Base-by-base conservation (phyloP, 1,284 basidiomycete genomes). In the Clitocybe nebularis region DNA sequence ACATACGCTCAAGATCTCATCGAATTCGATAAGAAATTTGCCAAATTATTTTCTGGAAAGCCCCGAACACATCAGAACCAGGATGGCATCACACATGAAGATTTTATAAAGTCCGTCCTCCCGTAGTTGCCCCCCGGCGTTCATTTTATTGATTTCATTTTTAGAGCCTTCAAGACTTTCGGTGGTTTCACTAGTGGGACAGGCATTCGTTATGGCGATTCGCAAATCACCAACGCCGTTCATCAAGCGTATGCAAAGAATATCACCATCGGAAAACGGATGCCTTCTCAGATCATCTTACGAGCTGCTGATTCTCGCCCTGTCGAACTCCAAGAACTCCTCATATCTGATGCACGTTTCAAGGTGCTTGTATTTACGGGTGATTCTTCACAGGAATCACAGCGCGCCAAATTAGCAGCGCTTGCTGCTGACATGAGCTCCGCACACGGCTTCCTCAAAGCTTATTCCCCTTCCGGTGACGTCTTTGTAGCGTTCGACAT, bases 1-100 rank as follows among this genome's bases (percentile, higher is more conserved):
- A 77, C 79, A 59, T 90, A 83, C 51, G 89, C 86, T 0, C 77
- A 86, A 59, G 84, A 91, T 50, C 71, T 93, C 41, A 92, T 93
- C 52, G 60, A 77, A 44, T 91, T 91, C 52, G 90, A 93, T 62
- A 81, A 80, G 59, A 66, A 82, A 51, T 89, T 83, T 56, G 75
- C 85, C 1, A 70, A 75, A 8, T 64, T 92, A 16, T 90, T 91
- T 62, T 89, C 85, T 11, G 82, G 79, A 34, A 89, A 89, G 62
- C 81, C 86, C 5, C 69, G 71, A 22, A 79, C 77, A 7, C 66
- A 71, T 25, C 67, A 73, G 0, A 68, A 75, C 52, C 58, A 71
- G 26, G 75, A 79, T 32, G 86, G 84, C 17, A 75, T 89, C 13
- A 73, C 79, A 1, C 83, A 84, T 53, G 75, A 77, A 37, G 70